Percentiles rank a stretch among this genome's conserved stretches.
Conservation (phyloP, 2,329 filamentous ascomycete species). For the Diaporthe vaccinii region DNA sequence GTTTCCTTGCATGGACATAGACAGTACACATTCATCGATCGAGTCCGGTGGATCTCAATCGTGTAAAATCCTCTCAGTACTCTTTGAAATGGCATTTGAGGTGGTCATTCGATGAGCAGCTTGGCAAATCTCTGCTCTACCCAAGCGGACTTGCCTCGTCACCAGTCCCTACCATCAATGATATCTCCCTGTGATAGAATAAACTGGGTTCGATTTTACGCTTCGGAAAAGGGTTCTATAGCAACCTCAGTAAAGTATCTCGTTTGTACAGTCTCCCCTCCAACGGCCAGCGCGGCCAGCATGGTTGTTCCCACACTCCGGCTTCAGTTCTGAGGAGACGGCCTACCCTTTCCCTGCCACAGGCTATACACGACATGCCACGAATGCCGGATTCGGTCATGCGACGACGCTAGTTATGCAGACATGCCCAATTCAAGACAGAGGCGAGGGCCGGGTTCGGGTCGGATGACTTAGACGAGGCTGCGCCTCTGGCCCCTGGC, state of each 20-base stretch:
- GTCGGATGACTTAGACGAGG: slow-evolving; percentile 8
- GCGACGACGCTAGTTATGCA: not conserved
- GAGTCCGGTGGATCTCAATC: too few relatives aligned
- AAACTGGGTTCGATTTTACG: too few relatives aligned
- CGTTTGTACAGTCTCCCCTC: not conserved
- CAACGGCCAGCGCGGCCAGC: not conserved
- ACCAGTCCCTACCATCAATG: too few relatives aligned
- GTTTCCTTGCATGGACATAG: rapidly evolving
- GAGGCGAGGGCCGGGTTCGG: not conserved
- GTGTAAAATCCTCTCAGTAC: too few relatives aligned
- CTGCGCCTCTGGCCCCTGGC: not conserved
- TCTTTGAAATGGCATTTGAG: too few relatives aligned
- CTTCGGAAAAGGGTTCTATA: too few relatives aligned
- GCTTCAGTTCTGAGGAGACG: not conserved
- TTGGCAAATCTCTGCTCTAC: not conserved
- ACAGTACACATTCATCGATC: rapidly evolving
- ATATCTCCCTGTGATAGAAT: too few relatives aligned
- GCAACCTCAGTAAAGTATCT: too few relatives aligned
- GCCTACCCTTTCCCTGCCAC: not conserved
- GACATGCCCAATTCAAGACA: not conserved
- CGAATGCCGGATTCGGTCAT: not conserved
- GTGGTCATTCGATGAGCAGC: not conserved
- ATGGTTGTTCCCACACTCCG: not conserved
- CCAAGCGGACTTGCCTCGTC: not conserved
- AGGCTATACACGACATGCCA: not conserved